Evolutionary conservation across 331 rosid species (phyloP).

Genomic region (Malus hybrid): DNA sequence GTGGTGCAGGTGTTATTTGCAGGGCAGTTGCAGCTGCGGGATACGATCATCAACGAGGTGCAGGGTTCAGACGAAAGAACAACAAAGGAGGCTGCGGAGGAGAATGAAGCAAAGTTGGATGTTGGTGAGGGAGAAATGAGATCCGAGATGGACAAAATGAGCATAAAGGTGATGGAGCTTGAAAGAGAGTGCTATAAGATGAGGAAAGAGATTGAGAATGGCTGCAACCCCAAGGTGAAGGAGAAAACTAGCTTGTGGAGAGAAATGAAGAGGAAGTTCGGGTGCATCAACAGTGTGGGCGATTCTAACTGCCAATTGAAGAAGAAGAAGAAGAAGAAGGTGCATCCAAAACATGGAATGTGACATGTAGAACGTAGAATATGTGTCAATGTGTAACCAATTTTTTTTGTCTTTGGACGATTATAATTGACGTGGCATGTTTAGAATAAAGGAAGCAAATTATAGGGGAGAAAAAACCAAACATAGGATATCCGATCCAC

Average conservation of each 20-base stretch:
- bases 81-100: constrained; percentile 14
- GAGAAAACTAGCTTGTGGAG: constrained; percentile 39
- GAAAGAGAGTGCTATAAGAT: constrained; percentile 37
- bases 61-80: constrained; percentile 7
- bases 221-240: constrained; percentile 23
- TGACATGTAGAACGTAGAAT: too few relatives aligned
- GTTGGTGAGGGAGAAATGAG: constrained; percentile 8
- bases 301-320: constrained; percentile 28
- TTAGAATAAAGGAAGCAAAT: too few relatives aligned
- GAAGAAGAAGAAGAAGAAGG: constrained; percentile 21
- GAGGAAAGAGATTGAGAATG: constrained; percentile 30
- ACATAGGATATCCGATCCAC: too few relatives aligned
- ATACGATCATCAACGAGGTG: constrained; percentile 23
- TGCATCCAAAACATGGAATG: too few relatives aligned
- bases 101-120: constrained; percentile 2
- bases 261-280: constrained; percentile 59
- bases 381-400: too few relatives aligned
- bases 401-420: too few relatives aligned
- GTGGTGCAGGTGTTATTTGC: constrained; percentile 50
- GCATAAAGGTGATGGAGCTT: constrained; percentile 31
- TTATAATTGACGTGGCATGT: too few relatives aligned
- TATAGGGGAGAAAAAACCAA: too few relatives aligned
- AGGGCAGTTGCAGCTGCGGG: constrained; percentile 35
- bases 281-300: constrained; percentile 24
- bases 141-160: constrained; percentile 28